phyloP scores from a whole-genome alignment of 2,329 filamentous ascomycete genomes.

The Fusarium lyarnte region DNA sequence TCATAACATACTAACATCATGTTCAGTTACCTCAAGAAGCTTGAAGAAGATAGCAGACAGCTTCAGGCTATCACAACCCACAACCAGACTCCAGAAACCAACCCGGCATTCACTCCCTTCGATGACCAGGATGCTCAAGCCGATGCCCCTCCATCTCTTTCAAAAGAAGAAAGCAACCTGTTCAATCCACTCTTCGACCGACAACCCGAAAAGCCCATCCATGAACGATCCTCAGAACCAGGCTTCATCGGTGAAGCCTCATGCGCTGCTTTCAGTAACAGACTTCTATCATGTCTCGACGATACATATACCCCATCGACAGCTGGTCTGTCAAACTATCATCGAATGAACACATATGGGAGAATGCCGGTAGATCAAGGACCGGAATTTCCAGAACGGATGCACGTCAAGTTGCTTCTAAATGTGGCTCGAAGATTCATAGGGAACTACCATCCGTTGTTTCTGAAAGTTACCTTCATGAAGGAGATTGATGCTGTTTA shows the following conservation, averaged over 20 bases:
- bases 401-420: slow-evolving; percentile 44
- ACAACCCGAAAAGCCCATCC: slow-evolving; percentile 27
- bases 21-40: slow-evolving; percentile 29
- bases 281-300: slow-evolving; percentile 43
- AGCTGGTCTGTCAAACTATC: slow-evolving; percentile 42
- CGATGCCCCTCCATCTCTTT: slow-evolving; percentile 25
- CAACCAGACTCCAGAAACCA: slow-evolving; percentile 28
- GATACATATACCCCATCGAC: slow-evolving; percentile 41
- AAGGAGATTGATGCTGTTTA: slow-evolving; percentile 50
- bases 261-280: slow-evolving; percentile 45
- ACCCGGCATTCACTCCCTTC: slow-evolving; percentile 11
- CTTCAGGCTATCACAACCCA: slow-evolving; percentile 9
- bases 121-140: slow-evolving; percentile 29
- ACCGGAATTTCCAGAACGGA: slow-evolving; percentile 38
- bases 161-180: slow-evolving; percentile 42
- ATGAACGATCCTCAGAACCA: slow-evolving; percentile 35
- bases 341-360: slow-evolving; percentile 16
- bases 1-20: background rate
- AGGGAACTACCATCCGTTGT: slow-evolving; percentile 45
- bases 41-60: slow-evolving; percentile 19
- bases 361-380: slow-evolving; percentile 2
- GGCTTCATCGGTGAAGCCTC: slow-evolving; percentile 46
- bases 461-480: slow-evolving; percentile 51
- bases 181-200: slow-evolving; percentile 44
- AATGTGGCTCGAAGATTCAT: slow-evolving; percentile 45